Evolutionary conservation across 2,329 filamentous ascomycete genomes (phyloP).

Genomic region (Erysiphe pulchra): DNA sequence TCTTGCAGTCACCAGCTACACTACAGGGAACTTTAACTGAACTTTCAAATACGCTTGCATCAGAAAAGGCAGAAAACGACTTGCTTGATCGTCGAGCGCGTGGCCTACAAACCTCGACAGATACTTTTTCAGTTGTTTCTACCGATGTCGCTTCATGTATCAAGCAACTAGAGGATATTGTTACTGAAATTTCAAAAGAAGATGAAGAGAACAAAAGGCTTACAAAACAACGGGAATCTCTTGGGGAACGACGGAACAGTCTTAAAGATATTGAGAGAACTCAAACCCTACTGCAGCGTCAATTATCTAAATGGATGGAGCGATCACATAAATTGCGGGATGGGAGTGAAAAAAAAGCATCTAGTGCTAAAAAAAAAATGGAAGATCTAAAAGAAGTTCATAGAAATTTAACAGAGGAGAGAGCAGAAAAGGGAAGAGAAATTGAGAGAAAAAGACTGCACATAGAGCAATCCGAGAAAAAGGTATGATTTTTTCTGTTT

Average conservation of each 20-base stretch:
- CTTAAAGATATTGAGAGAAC: slow-evolving; percentile 78
- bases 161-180: slow-evolving; percentile 70
- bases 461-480: slow-evolving; percentile 97
- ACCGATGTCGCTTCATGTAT: slow-evolving; percentile 72
- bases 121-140: slow-evolving; percentile 65
- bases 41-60: slow-evolving; percentile 49
- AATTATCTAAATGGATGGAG: slow-evolving; percentile 65
- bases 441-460: slow-evolving; percentile 80
- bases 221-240: slow-evolving; percentile 57
- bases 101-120: slow-evolving; percentile 71
- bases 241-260: slow-evolving; percentile 70
- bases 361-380: slow-evolving; percentile 66
- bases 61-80: slow-evolving; percentile 69
- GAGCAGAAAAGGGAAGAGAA: slow-evolving; percentile 64
- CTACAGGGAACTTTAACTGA: slow-evolving; percentile 65
- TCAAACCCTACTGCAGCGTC: slow-evolving; percentile 59
- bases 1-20: slow-evolving; percentile 62
- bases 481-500: slow-evolving; percentile 29
- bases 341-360: slow-evolving; percentile 57
- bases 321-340: slow-evolving; percentile 63
- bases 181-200: slow-evolving; percentile 63
- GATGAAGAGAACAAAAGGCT: slow-evolving; percentile 72
- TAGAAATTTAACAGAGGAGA: slow-evolving; percentile 57
- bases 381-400: slow-evolving; percentile 65
- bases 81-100: slow-evolving; percentile 65